phyloP scores from a whole-genome alignment of 331 rosid species.

The Ulmus americana region DNA sequence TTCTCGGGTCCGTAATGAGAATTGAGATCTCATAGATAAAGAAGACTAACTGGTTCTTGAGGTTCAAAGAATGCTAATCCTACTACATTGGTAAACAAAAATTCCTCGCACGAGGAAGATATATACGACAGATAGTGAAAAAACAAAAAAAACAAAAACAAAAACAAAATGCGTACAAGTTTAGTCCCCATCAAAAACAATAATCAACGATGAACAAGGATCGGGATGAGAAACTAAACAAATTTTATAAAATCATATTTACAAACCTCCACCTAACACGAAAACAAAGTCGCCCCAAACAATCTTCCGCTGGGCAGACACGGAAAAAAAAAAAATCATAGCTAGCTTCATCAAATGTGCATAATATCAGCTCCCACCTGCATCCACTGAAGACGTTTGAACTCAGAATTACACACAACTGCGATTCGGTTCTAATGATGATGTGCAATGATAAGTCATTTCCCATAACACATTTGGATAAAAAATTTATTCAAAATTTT shows the following conservation, averaged over 20 bases:
- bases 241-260: slow-evolving; percentile 43
- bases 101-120: slow-evolving; percentile 35
- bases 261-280: slow-evolving; percentile 40
- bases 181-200: slow-evolving; percentile 51
- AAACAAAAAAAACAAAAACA: too few relatives aligned
- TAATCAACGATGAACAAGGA: slow-evolving; percentile 35
- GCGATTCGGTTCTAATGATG: background rate
- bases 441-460: too few relatives aligned
- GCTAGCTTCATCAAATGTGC: slow-evolving; percentile 21
- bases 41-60: background rate
- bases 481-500: background rate
- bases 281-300: slow-evolving; percentile 26
- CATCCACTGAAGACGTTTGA: slow-evolving; percentile 52
- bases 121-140: slow-evolving; percentile 21
- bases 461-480: too few relatives aligned
- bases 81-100: slow-evolving; percentile 27
- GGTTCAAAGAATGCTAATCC: slow-evolving; percentile 6
- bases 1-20: too few relatives aligned
- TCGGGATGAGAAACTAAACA: slow-evolving; percentile 60
- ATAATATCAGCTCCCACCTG: slow-evolving; percentile 60
- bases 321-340: background rate
- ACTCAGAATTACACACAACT: slow-evolving; percentile 18
- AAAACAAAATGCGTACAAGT: slow-evolving; percentile 28
- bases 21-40: too few relatives aligned
- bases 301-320: slow-evolving; percentile 34